phyloP scores from a whole-genome alignment of 345 rosid species.

The Lenwebbia sp. region DNA sequence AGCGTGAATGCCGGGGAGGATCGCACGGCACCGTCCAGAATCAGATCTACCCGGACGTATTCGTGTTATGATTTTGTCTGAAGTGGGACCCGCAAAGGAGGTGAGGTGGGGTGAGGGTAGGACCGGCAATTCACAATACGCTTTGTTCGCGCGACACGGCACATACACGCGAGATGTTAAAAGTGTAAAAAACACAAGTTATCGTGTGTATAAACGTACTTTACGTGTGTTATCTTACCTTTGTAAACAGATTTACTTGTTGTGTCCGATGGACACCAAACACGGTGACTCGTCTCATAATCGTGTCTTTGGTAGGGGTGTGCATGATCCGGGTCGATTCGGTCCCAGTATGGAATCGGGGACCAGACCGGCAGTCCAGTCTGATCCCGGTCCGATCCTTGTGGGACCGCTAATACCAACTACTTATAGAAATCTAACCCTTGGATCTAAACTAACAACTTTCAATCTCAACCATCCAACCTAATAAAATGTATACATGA shows the following conservation, averaged over 20 bases:
- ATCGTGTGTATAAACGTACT: not conserved
- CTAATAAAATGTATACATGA: too few species aligned
- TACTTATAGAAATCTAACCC: too few species aligned
- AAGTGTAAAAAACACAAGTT: not conserved
- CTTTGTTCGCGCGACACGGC: not conserved
- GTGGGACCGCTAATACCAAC: too few species aligned
- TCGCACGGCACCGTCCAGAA: not conserved
- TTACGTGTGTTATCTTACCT: not conserved
- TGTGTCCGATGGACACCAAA: not conserved
- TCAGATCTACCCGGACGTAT: not conserved
- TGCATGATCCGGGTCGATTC: too few species aligned
- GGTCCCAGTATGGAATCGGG: too few species aligned
- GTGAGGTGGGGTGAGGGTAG: not conserved
- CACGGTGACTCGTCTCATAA: not conserved
- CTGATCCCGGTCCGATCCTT: too few species aligned
- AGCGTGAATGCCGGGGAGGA: not conserved
- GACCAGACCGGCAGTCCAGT: too few species aligned
- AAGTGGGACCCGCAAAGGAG: not conserved
- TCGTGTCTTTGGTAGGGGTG: not conserved
- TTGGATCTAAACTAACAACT: too few species aligned
- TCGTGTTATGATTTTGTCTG: not conserved
- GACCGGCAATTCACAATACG: not conserved
- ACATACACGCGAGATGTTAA: not conserved
- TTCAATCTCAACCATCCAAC: too few species aligned
- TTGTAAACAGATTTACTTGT: not conserved